Evolutionary conservation across 768 basidiomycete genomes (phyloP), one percentile per base, ranked within the genome.

Genomic region (Tylopilus balloui): DNA sequence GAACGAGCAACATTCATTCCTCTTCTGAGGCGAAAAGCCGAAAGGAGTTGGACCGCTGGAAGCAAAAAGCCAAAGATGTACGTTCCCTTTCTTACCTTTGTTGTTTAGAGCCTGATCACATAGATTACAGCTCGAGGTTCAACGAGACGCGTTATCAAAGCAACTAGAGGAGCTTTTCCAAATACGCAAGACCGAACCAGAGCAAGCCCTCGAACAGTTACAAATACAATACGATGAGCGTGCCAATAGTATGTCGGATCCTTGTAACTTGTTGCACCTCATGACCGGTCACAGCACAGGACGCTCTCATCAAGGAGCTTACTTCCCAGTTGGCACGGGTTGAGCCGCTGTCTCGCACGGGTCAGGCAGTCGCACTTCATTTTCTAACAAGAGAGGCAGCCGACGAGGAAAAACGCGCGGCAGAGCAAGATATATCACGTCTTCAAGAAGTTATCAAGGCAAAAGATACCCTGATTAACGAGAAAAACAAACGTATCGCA

Each of bases 331-430:
- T 86, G 5, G 69, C 79, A 3, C 76, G 72, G 23, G 71, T 77
- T 37, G 78, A 84, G 52, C 80, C 80, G 6, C 68, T 84, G 29
- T 69, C 78, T 36, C 69, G 71, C 36, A 65, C 74, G 24, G 76
- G 74, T 6, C 78, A 77, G 52, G 71, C 68, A 13, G 72, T 76
- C 3, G 74, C 78, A 5, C 71, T 84, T 25, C 80, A 86, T 55
- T 75, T 92, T 40, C 67, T 92, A 12, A 86, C 86, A 9, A 79
- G 86, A 47, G 86, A 88, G 50, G 79, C 78, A 3, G 86, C 83
- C 6, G 81, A 89, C 49, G 80, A 80, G 46, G 86, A 89, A 67
- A 81, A 79, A 57, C 74, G 73, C 36, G 65, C 49, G 1, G 61
- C 79, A 25, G 76, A 81, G 50, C 68, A 75, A 29, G 78, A 81